Evolutionary conservation across 306 rosid genomes (phyloP).

Genomic region (Citrullus amarus): DNA sequence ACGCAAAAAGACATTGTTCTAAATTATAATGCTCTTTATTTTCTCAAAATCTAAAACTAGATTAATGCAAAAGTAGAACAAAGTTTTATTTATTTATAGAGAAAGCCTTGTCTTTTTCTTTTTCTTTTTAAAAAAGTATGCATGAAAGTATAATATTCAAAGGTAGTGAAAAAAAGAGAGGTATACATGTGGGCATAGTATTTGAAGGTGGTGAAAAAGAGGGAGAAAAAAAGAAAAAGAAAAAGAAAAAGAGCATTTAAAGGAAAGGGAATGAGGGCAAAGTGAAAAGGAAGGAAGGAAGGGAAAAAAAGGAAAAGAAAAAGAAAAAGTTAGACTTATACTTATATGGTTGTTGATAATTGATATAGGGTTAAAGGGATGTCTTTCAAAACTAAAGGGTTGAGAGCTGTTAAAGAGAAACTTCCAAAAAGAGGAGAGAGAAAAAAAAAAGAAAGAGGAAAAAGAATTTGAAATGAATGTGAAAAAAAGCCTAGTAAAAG

Average conservation of each 20-base stretch:
- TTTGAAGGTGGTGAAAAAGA: constrained; percentile 4
- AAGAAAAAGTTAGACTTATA: background rate
- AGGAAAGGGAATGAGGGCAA: background rate
- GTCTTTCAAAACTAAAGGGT: background rate
- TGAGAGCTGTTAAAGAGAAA: constrained; percentile 44
- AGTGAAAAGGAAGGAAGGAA: background rate
- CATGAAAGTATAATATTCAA: constrained; percentile 8
- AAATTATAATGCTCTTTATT: background rate
- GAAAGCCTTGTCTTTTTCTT: background rate
- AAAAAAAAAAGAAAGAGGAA: constrained; percentile 14
- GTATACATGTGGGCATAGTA: background rate
- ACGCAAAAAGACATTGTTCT: background rate
- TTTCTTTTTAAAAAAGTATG: background rate
- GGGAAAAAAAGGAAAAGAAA: background rate
- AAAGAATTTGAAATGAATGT: constrained; percentile 20
- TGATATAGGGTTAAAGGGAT: constrained; percentile 1
- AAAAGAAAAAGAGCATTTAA: constrained; percentile 16
- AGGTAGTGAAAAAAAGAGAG: background rate
- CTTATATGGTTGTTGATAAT: background rate
- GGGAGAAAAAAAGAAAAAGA: constrained; percentile 14
- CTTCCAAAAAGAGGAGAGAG: constrained; percentile 51
- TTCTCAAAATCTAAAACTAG: background rate
- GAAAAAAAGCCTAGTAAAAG: constrained; percentile 22
- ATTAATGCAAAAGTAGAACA: background rate
- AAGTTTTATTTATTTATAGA: background rate